Conservation (phyloP, 2,329 filamentous ascomycete species). For the Verticillium nubilum region DNA sequence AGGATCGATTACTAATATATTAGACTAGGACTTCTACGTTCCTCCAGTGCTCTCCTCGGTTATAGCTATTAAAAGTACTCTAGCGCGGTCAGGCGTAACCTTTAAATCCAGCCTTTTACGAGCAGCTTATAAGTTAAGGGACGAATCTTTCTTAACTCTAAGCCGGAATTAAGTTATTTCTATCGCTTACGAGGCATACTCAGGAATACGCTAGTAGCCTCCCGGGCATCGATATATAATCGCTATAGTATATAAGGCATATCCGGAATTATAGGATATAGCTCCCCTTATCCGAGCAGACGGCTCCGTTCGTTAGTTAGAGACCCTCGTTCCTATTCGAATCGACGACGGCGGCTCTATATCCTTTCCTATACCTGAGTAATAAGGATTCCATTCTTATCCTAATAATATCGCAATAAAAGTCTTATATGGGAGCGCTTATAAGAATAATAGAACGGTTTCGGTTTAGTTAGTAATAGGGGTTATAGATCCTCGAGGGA, state of each 20-base stretch:
- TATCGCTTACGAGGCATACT: not conserved
- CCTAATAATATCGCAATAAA: no score
- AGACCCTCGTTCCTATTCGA: not conserved
- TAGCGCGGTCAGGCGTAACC: not conserved
- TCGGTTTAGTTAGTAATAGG: no score
- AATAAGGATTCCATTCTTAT: no score
- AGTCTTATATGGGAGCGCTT: no score
- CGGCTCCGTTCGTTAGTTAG: not conserved
- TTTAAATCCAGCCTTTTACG: not conserved
- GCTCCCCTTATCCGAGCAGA: not conserved
- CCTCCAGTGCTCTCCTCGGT: not conserved
- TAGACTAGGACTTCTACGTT: not conserved
- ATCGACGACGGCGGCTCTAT: not conserved
- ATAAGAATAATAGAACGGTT: no score
- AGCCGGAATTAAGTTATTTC: not conserved
- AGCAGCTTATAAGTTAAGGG: not conserved
- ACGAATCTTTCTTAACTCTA: not conserved
- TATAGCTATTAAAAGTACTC: not conserved
- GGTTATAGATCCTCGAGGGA: no score
- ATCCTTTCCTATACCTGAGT: no score
- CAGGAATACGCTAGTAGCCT: not conserved
- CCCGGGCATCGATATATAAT: not conserved
- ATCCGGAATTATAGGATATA: not conserved
- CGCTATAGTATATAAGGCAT: not conserved
- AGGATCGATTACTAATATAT: not conserved